phyloP scores from a whole-genome alignment of 2,329 filamentous ascomycete genomes.

The Aspergillus alliaceus region DNA sequence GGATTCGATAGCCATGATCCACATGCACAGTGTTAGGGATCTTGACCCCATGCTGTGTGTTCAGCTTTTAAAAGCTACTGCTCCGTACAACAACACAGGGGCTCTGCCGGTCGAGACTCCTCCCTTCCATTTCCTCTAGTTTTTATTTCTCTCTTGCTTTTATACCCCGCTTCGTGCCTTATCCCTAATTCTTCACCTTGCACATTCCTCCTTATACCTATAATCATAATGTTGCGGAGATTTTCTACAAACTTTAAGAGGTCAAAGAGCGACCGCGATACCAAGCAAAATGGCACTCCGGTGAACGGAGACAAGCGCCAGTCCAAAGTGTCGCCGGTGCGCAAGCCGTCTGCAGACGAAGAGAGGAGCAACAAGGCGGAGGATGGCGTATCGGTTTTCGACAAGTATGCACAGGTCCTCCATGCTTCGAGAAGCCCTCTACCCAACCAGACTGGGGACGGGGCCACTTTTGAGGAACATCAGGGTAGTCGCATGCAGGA shows the following conservation, averaged over 20 bases:
- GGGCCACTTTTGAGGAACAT: constrained; percentile 56
- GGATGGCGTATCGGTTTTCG: constrained; percentile 43
- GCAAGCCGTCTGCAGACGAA: constrained; percentile 25
- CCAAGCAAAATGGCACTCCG: constrained; percentile 30
- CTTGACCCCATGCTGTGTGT: constrained; percentile 4
- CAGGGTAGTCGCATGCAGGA: constrained; percentile 58
- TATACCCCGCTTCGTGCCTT: constrained; percentile 10
- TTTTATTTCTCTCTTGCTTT: constrained; percentile 2
- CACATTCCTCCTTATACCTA: neutral
- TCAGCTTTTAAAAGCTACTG: constrained; percentile 18
- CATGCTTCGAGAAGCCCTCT: constrained; percentile 61
- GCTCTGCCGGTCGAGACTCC: neutral
- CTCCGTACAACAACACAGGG: constrained; percentile 3
- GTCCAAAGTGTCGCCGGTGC: constrained; percentile 30
- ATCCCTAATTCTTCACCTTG: neutral
- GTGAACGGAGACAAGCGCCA: constrained; percentile 33
- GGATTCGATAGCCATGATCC: constrained; percentile 15
- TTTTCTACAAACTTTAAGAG: constrained; percentile 42
- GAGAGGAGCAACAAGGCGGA: constrained; percentile 37
- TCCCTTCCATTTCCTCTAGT: neutral
- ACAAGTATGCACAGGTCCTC: constrained; percentile 48
- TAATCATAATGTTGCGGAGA: constrained; percentile 40
- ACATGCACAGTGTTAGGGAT: constrained; percentile 6
- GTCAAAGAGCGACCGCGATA: constrained; percentile 36
- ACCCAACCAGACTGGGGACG: constrained; percentile 63